Conservation (phyloP, 2,329 filamentous ascomycete genomes). For the Aspergillus novoparasiticus region DNA sequence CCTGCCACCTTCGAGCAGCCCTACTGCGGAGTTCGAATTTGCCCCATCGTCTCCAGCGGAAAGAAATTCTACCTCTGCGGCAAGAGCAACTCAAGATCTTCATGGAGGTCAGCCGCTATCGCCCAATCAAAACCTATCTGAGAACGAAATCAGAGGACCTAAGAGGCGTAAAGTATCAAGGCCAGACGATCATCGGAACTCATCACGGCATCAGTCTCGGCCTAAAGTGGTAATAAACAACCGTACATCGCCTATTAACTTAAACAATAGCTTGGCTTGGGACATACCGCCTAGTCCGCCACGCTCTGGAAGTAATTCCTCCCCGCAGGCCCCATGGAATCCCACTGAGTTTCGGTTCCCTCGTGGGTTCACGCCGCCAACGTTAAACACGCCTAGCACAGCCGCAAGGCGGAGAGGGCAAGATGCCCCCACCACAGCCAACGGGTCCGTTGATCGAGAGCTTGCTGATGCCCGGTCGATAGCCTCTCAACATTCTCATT, state of each 20-base stretch:
- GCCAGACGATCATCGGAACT: slow-evolving; percentile 14
- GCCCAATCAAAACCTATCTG: slow-evolving; percentile 7
- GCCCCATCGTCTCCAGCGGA: slow-evolving; percentile 30
- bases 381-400: slow-evolving; percentile 28
- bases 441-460: slow-evolving; percentile 19
- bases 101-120: slow-evolving; percentile 1
- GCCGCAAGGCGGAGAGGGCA: slow-evolving; percentile 23
- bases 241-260: slow-evolving; percentile 13
- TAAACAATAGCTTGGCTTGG: slow-evolving; percentile 24
- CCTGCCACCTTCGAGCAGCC: slow-evolving; percentile 36
- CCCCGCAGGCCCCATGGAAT: slow-evolving; percentile 22
- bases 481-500: slow-evolving; percentile 20
- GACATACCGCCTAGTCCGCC: slow-evolving; percentile 46
- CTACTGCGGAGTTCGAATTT: slow-evolving; percentile 32
- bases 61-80: slow-evolving; percentile 4
- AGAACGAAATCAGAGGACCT: slow-evolving; percentile 10
- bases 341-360: slow-evolving; percentile 41
- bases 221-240: slow-evolving; percentile 33
- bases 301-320: slow-evolving; percentile 37
- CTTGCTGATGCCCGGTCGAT: slow-evolving; percentile 22
- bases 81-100: not conserved
- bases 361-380: slow-evolving; percentile 33
- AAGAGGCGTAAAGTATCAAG: slow-evolving; percentile 43
- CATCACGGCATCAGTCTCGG: slow-evolving; percentile 13
- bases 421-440: slow-evolving; percentile 14